phyloP scores from a whole-genome alignment of 2,329 filamentous ascomycete genomes.

The Xylariaceae sp. region DNA sequence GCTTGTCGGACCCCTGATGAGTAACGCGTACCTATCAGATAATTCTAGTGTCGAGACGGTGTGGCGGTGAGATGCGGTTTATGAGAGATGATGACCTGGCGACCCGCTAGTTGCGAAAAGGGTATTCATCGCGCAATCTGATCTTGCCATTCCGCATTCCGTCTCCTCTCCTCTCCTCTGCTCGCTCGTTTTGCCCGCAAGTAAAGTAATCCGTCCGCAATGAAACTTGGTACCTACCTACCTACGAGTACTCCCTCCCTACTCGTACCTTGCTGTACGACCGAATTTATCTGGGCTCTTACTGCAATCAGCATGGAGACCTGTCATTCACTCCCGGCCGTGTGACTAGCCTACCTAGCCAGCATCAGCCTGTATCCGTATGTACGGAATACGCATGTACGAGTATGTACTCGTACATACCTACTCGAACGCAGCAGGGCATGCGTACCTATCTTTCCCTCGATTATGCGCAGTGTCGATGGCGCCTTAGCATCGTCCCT shows the following conservation, averaged over 20 bases:
- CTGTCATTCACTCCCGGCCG: neutral
- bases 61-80: conserved; percentile 19
- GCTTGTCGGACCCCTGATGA: conserved; percentile 17
- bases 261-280: neutral
- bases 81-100: conserved; percentile 11
- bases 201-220: too few relatives aligned
- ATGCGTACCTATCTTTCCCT: too few relatives aligned
- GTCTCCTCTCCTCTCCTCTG: neutral
- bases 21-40: conserved; percentile 2
- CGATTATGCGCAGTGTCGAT: neutral
- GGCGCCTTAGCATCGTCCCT: neutral
- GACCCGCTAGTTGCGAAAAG: conserved; percentile 18
- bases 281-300: neutral
- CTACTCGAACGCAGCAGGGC: too few relatives aligned
- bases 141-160: neutral
- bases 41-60: conserved; percentile 10
- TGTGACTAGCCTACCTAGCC: neutral
- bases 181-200: neutral
- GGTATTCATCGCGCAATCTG: conserved; percentile 12
- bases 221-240: too few relatives aligned
- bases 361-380: neutral
- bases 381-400: too few relatives aligned
- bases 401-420: too few relatives aligned
- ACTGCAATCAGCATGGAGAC: neutral
- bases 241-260: too few relatives aligned